Conservation (phyloP, 2,329 filamentous ascomycete genomes). For the Penicillium sclerotiorum region DNA sequence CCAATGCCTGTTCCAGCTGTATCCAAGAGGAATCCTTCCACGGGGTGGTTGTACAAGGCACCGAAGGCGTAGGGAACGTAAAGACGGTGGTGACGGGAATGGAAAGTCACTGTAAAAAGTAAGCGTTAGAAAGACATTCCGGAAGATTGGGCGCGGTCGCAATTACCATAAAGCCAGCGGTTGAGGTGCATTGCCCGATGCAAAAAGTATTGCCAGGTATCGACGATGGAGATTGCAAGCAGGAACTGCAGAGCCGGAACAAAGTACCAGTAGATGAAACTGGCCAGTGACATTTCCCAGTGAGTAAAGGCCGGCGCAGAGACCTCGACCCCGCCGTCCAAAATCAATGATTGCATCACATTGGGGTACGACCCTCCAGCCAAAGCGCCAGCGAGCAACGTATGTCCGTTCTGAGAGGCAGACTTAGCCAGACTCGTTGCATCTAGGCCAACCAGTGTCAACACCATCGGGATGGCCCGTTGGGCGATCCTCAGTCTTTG, state of each 20-base stretch:
- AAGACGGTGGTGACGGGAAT: conserved; percentile 92
- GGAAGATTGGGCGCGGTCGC: no score
- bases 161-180: conserved; percentile 92
- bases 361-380: conserved; percentile 80
- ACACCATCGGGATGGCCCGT: conserved; percentile 70
- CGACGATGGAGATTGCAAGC: conserved; percentile 73
- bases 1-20: conserved; percentile 82
- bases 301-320: conserved; percentile 72
- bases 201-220: conserved; percentile 98
- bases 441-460: conserved; percentile 76
- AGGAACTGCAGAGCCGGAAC: conserved; percentile 78
- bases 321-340: conserved; percentile 51
- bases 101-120: conserved; percentile 69
- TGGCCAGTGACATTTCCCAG: conserved; percentile 79
- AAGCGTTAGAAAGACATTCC: no score
- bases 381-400: conserved; percentile 73
- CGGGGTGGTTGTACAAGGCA: conserved; percentile 92
- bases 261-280: conserved; percentile 75
- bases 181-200: conserved; percentile 98
- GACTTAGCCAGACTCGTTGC: conserved; percentile 74
- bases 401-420: conserved; percentile 66
- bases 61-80: conserved; percentile 98
- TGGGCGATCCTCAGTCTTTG: conserved; percentile 78
- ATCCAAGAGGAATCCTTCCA: conserved; percentile 92
- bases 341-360: conserved; percentile 62